Evolutionary conservation across 2,329 filamentous ascomycete genomes (phyloP).

Genomic region (Arthrobotrys entomopaga): DNA sequence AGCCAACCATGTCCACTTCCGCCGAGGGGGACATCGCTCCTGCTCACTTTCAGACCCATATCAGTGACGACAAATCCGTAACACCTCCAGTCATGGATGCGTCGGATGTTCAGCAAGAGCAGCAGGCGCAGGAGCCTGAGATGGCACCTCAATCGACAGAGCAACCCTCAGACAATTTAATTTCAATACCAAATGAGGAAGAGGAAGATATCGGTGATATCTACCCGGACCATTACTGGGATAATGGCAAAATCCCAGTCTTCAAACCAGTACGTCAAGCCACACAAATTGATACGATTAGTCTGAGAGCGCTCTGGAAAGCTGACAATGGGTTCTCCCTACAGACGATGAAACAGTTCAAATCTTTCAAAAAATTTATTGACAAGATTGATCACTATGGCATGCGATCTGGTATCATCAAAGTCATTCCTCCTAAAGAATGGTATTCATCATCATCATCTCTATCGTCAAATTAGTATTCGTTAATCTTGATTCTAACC

Average conservation of each 20-base stretch:
- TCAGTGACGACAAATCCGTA: conserved; percentile 1
- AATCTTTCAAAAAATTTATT: conserved; percentile 91
- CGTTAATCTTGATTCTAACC: conserved; percentile 29
- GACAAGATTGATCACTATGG: conserved; percentile 90
- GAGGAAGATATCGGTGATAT: conserved; percentile 79
- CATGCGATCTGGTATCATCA: conserved; percentile 97
- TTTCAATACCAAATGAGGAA: conserved; percentile 59
- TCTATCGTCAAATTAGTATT: neutral
- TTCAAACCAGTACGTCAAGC: conserved; percentile 78
- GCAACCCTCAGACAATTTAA: conserved; percentile 3
- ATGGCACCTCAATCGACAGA: neutral
- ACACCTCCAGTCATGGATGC: neutral
- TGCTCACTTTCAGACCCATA: too few species aligned
- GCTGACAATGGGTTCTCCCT: conserved; percentile 4
- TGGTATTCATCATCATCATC: conserved; percentile 74
- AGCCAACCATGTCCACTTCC: conserved; percentile 30
- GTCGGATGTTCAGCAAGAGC: conserved; percentile 12
- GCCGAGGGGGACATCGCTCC: conserved; percentile 34
- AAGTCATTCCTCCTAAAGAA: conserved; percentile 91
- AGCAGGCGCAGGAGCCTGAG: neutral
- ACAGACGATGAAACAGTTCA: conserved; percentile 89
- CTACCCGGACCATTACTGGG: conserved; percentile 87
- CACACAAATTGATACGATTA: conserved; percentile 18
- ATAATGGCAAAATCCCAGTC: conserved; percentile 81
- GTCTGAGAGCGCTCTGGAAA: neutral